Conservation (phyloP, 1,139 yeast species). For the Saccharomycopsis hybrid region DNA sequence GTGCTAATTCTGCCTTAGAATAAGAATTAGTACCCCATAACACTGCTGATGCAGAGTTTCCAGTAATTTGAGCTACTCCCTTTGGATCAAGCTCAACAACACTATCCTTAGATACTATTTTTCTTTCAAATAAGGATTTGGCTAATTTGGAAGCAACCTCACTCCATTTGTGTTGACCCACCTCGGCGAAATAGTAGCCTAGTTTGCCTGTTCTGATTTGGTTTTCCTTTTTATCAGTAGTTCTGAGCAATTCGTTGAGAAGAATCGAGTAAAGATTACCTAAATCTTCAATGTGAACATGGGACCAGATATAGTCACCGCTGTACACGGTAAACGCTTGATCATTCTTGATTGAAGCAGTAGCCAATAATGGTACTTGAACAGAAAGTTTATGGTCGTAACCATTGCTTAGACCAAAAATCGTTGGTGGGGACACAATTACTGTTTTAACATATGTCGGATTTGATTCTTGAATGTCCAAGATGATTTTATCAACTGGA, state of each 20-base stretch:
- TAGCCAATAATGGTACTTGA: constrained; percentile 32
- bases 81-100: constrained; percentile 25
- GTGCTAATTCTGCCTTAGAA: constrained; percentile 30
- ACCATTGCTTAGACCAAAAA: constrained; percentile 28
- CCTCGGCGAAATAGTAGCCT: constrained; percentile 37
- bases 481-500: constrained; percentile 33
- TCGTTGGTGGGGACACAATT: constrained; percentile 6
- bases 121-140: constrained; percentile 23
- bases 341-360: constrained; percentile 26
- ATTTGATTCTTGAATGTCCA: constrained; percentile 26
- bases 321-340: constrained; percentile 31
- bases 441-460: constrained; percentile 6
- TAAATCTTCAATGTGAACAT: constrained; percentile 35
- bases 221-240: constrained; percentile 21
- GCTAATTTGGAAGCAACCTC: constrained; percentile 30
- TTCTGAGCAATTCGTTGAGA: constrained; percentile 25
- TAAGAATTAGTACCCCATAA: constrained; percentile 33
- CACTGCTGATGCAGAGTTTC: constrained; percentile 26
- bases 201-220: constrained; percentile 30
- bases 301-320: constrained; percentile 36
- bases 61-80: constrained; percentile 23
- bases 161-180: constrained; percentile 32
- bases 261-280: constrained; percentile 32
- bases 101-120: constrained; percentile 24
- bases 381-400: constrained; percentile 30